phyloP scores from a whole-genome alignment of 2,329 filamentous ascomycete genomes.

The Pochonia chlamydosporia region DNA sequence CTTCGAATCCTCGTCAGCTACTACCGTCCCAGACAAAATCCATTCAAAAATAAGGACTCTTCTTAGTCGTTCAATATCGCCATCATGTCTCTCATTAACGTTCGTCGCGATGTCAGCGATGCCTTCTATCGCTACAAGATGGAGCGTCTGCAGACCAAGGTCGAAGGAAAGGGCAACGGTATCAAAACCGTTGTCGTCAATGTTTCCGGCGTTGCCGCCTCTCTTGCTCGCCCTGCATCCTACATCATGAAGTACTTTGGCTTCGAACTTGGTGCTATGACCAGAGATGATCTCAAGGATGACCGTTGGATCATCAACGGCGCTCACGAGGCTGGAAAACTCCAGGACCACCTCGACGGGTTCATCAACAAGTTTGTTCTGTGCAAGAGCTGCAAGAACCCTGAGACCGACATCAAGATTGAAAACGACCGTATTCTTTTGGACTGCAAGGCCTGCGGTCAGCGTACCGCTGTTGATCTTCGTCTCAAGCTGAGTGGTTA shows the following conservation, averaged over 20 bases:
- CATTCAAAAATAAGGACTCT: slow-evolving; percentile 8
- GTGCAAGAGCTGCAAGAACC: slow-evolving; percentile 99
- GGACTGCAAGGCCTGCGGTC: slow-evolving; percentile 98
- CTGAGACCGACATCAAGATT: slow-evolving; percentile 92
- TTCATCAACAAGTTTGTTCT: slow-evolving; percentile 99
- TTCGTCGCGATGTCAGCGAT: slow-evolving; percentile 96
- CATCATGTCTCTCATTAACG: slow-evolving; percentile 96
- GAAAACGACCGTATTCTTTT: slow-evolving; percentile 89
- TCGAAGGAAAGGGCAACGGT: slow-evolving; percentile 98
- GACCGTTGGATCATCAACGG: slow-evolving; percentile 99
- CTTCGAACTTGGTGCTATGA: slow-evolving; percentile 97
- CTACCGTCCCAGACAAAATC: not conserved
- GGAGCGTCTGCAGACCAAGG: slow-evolving; percentile 97
- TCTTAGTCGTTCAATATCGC: slow-evolving; percentile 26
- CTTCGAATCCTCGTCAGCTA: not conserved
- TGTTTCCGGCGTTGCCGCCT: slow-evolving; percentile 85
- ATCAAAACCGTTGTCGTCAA: slow-evolving; percentile 99
- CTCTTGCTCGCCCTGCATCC: slow-evolving; percentile 83
- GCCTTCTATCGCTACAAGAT: slow-evolving; percentile 99
- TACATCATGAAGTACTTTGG: slow-evolving; percentile 99
- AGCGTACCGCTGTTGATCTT: slow-evolving; percentile 84
- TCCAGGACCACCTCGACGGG: slow-evolving; percentile 95
- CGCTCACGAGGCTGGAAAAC: slow-evolving; percentile 88
- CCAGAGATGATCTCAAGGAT: slow-evolving; percentile 93
- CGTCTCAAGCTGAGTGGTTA: slow-evolving; percentile 95